Conservation (phyloP, 177 flowering plant genomes). For the Vitis hybrid region DNA sequence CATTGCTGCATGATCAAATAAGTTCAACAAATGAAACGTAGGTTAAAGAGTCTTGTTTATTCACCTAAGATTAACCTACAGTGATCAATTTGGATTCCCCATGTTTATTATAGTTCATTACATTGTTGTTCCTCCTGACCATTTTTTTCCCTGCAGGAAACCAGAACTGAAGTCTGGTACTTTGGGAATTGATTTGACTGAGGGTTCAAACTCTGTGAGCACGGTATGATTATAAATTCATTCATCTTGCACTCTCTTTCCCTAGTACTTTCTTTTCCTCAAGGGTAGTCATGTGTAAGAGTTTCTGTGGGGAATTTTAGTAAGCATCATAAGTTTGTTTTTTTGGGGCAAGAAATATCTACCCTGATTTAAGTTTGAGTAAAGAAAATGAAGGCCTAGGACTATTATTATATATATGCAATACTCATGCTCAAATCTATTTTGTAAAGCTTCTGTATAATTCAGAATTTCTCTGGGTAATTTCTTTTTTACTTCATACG, state of each 20-base stretch:
- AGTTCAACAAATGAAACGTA: conserved; percentile 34
- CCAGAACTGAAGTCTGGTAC: conserved; percentile 13
- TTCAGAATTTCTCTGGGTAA: not conserved
- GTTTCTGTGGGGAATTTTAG: not conserved
- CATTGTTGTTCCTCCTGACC: not conserved
- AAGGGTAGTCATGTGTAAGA: not conserved
- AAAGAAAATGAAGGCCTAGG: too few relatives aligned
- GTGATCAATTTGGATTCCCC: not conserved
- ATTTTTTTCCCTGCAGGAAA: conserved; percentile 21
- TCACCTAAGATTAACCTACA: not conserved
- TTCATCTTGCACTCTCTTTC: not conserved
- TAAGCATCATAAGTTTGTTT: not conserved
- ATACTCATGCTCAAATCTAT: too few relatives aligned
- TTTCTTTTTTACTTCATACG: not conserved
- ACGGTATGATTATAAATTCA: conserved; percentile 23
- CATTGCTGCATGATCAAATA: conserved; percentile 14
- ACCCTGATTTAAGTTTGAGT: not conserved
- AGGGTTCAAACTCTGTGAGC: conserved; percentile 11
- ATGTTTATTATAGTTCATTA: not conserved
- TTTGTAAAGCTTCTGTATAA: not conserved
- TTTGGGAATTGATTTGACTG: conserved; percentile 18
- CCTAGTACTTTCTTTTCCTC: not conserved
- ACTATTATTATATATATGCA: too few relatives aligned
- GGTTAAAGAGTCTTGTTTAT: not conserved
- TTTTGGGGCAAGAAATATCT: not conserved